Conservation (phyloP, 257 asterid genomes). For the Przewalskia tangutica region DNA sequence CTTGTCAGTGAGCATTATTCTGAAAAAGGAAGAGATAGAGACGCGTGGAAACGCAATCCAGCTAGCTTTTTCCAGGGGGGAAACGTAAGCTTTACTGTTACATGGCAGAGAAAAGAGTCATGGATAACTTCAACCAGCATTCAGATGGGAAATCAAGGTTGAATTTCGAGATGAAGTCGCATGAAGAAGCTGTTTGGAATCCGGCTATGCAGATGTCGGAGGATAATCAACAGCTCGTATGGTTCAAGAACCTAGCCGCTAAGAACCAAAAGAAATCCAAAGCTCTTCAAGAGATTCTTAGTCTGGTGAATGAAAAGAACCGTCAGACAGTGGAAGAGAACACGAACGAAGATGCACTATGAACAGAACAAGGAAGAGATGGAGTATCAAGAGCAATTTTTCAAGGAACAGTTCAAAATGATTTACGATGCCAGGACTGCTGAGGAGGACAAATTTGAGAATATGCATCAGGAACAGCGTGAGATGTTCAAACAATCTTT, state of each 20-base stretch:
- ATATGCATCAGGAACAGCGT: background rate
- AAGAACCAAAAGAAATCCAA: conserved; percentile 39
- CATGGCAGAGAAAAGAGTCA: conserved; percentile 37
- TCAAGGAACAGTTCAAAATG: conserved; percentile 30
- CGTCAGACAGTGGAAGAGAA: too few relatives aligned
- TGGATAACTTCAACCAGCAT: conserved; percentile 44
- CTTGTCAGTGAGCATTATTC: conserved; percentile 44
- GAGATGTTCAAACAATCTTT: background rate
- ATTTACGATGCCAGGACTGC: conserved; percentile 35
- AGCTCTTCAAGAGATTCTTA: conserved; percentile 36
- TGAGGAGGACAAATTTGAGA: conserved; percentile 26
- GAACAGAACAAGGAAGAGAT: conserved; percentile 63
- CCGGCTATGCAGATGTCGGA: conserved; percentile 58
- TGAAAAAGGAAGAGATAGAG: conserved; percentile 29
- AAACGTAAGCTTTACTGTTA: conserved; percentile 41
- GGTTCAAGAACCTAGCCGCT: conserved; percentile 30
- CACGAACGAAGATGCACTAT: conserved; percentile 26
- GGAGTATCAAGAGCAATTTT: conserved; percentile 54
- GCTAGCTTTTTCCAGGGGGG: conserved; percentile 29
- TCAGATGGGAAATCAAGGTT: conserved; percentile 47
- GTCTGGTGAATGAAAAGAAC: conserved; percentile 10
- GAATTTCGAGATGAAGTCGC: conserved; percentile 48
- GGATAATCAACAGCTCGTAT: conserved; percentile 55
- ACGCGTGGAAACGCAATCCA: conserved; percentile 1
- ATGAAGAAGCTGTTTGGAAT: conserved; percentile 45